Evolutionary conservation across 305 asterid genomes (phyloP).

Genomic region (Euphrasia arctica): DNA sequence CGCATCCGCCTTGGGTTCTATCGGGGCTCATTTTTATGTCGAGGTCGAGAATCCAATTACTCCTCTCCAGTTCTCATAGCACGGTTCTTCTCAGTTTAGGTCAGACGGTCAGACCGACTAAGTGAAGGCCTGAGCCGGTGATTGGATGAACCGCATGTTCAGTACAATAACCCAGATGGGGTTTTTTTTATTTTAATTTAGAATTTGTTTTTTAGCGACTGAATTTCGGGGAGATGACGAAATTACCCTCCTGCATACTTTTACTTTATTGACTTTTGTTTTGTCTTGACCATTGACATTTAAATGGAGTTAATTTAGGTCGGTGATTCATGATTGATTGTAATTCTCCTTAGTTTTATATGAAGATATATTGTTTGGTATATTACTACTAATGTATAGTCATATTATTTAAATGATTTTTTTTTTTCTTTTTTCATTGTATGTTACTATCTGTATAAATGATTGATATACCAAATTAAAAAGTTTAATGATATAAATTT

Average conservation of each 20-base stretch:
- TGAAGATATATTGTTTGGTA: no score
- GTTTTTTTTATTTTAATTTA: not conserved
- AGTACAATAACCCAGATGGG: no score
- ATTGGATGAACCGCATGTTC: no score
- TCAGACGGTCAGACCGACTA: no score
- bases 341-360: no score
- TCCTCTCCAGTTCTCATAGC: constrained; percentile 21
- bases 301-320: not conserved
- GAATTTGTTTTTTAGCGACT: not conserved
- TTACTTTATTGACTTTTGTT: not conserved
- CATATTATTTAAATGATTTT: no score
- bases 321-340: no score
- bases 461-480: no score
- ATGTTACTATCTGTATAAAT: no score
- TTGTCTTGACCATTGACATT: not conserved
- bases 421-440: no score
- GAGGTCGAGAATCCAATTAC: not conserved
- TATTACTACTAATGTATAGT: no score
- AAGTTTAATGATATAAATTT: no score
- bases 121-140: not conserved
- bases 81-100: constrained; percentile 6
- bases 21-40: constrained; percentile 32
- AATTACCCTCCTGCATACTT: constrained; percentile 1
- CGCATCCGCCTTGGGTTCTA: constrained; percentile 40
- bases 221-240: not conserved